Evolutionary conservation across 257 asterid genomes (phyloP).

Genomic region (Capsicum rhomboideum): DNA sequence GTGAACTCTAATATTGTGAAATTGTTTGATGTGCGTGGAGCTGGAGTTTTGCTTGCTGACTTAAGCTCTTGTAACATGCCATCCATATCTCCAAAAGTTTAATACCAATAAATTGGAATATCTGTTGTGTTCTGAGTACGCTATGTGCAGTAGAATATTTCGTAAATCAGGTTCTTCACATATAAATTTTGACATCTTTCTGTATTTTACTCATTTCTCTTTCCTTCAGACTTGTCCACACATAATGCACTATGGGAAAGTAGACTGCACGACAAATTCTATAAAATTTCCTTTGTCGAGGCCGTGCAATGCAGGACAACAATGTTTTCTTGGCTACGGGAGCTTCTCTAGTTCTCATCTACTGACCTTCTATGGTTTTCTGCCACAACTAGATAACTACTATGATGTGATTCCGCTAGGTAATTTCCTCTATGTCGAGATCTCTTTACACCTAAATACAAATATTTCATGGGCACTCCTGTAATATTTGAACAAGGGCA

Average conservation of each 20-base stretch:
- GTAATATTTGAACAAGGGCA: neutral
- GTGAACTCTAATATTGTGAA: neutral
- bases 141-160: neutral
- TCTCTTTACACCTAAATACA: neutral
- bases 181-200: neutral
- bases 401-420: conserved; percentile 82
- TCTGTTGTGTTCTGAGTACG: neutral
- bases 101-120: neutral
- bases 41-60: neutral
- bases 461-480: neutral
- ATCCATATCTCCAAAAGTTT: neutral
- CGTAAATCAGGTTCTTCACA: neutral
- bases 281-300: conserved; percentile 73
- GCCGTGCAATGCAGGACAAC: conserved; percentile 68
- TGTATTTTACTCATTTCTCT: neutral
- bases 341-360: conserved; percentile 78
- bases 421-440: conserved; percentile 14
- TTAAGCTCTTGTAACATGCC: neutral
- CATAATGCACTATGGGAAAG: conserved; percentile 71
- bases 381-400: conserved; percentile 70
- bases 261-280: conserved; percentile 50
- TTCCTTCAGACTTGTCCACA: conserved; percentile 68
- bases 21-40: neutral
- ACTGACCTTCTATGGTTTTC: conserved; percentile 84
- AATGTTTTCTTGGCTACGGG: conserved; percentile 89